A percentile compares a stretch with the other conserved stretches of the same genome.
These are phyloP conservation scores for Fusarium sp. DNA, from an alignment of 2,329 filamentous ascomycete species.

Conservation along the genomic window DNA sequence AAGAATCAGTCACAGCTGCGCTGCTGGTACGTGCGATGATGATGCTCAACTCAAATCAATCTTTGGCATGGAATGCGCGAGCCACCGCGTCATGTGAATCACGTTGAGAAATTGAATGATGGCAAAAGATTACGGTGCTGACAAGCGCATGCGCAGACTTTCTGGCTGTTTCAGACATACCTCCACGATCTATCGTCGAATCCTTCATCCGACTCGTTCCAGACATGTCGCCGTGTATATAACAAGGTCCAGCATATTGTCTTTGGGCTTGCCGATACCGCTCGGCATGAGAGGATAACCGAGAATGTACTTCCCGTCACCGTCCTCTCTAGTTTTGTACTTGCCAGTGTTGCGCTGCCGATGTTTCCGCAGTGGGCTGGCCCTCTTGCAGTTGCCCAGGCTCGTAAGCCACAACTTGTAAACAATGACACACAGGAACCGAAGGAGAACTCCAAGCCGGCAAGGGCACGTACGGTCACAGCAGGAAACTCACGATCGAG, in stretches of 20 bases:
- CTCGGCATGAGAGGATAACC: constrained; percentile 78
- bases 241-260: constrained; percentile 91
- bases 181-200: constrained; percentile 82
- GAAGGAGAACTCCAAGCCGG: constrained; percentile 58
- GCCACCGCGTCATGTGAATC: constrained; percentile 11
- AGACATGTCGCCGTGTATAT: constrained; percentile 84
- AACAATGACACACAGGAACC: constrained; percentile 49
- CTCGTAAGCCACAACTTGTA: constrained; percentile 73
- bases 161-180: constrained; percentile 91
- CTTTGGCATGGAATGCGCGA: constrained; percentile 19
- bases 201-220: constrained; percentile 80
- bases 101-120: neutral
- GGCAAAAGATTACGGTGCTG: constrained; percentile 17
- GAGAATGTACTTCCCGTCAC: constrained; percentile 85
- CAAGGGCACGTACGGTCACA: constrained; percentile 75
- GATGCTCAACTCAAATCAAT: neutral
- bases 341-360: constrained; percentile 80
- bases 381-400: constrained; percentile 83
- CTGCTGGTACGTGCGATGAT: constrained; percentile 71
- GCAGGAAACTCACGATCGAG: constrained; percentile 61
- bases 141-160: constrained; percentile 68
- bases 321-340: constrained; percentile 81
- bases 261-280: constrained; percentile 78
- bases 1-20: constrained; percentile 87
- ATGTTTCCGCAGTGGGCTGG: constrained; percentile 82